phyloP scores from a whole-genome alignment of 371 early-diverging fungal species.

The Nosema granulosis region DNA sequence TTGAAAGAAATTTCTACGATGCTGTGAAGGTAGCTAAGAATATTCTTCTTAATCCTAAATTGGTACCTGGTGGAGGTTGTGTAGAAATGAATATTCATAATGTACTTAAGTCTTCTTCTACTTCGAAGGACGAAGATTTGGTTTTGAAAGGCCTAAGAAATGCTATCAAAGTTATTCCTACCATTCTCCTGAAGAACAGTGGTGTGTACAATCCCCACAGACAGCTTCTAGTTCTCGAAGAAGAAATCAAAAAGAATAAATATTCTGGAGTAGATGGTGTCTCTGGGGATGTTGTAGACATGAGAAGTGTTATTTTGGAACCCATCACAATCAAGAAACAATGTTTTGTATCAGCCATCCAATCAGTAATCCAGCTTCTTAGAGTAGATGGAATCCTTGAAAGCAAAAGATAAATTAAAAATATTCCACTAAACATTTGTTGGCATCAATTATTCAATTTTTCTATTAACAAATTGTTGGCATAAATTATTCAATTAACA shows the following conservation, averaged over 20 bases:
- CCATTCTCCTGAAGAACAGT: constrained; percentile 86
- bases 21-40: constrained; percentile 97
- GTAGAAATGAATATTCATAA: constrained; percentile 87
- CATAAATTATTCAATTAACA: too few relatives aligned
- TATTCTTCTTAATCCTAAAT: constrained; percentile 81
- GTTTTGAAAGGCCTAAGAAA: constrained; percentile 71
- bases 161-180: constrained; percentile 93
- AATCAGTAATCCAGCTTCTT: constrained; percentile 69
- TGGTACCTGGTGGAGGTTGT: constrained; percentile 98
- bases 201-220: constrained; percentile 81
- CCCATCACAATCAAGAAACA: constrained; percentile 97
- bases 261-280: constrained; percentile 90
- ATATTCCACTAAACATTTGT: too few relatives aligned
- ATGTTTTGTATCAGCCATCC: constrained; percentile 97
- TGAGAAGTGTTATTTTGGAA: constrained; percentile 92
- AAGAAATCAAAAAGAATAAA: constrained; percentile 78
- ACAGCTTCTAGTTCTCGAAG: constrained; percentile 80
- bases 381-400: constrained; percentile 68
- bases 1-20: constrained; percentile 98
- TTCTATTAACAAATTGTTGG: too few relatives aligned
- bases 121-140: constrained; percentile 8
- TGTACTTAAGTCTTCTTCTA: constrained; percentile 14
- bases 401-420: constrained; percentile 41
- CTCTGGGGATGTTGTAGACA: constrained; percentile 85
- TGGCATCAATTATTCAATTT: too few relatives aligned